Percentiles rank a stretch among this genome's conserved stretches.
Conservation (phyloP, 2,329 filamentous ascomycete species). For the Neofusicoccum kwambonambiense region DNA sequence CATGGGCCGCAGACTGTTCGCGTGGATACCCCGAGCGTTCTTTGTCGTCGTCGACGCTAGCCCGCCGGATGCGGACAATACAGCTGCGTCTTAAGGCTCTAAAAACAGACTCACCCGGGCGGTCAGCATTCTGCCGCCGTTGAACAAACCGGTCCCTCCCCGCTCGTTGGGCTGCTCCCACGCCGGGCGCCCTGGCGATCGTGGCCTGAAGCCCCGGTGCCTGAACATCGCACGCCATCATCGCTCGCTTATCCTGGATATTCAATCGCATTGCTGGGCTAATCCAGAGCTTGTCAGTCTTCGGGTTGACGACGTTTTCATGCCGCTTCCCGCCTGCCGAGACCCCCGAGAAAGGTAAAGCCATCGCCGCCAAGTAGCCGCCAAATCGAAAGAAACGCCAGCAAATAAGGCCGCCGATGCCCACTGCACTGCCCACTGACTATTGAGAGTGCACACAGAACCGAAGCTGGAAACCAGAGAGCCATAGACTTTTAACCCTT, state of each 20-base stretch:
- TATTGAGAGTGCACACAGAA: conserved; percentile 10
- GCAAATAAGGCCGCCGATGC: conserved; percentile 13
- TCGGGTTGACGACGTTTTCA: not conserved
- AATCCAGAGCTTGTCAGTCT: conserved; percentile 13
- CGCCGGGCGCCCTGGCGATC: not conserved
- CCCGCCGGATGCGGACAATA: conserved; percentile 12
- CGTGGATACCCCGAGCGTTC: not conserved
- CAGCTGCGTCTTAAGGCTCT: not conserved
- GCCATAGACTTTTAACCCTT: conserved; percentile 18
- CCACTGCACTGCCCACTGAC: not conserved
- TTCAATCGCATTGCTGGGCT: conserved; percentile 14
- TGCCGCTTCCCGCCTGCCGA: conserved; percentile 3
- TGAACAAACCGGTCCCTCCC: not conserved
- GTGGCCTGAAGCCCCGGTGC: not conserved
- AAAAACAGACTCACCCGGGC: not conserved
- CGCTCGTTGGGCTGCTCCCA: not conserved
- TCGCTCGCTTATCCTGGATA: not conserved
- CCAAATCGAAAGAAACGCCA: conserved; percentile 7
- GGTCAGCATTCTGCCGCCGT: conserved; percentile 1
- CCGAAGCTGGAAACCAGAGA: conserved; percentile 11
- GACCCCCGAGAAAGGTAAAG: not conserved
- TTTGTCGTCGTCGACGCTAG: conserved; percentile 6
- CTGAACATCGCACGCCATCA: conserved; percentile 5
- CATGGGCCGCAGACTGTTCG: conserved; percentile 11
- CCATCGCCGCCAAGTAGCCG: not conserved